Base-by-base conservation (phyloP, 176 grass and related monocot genomes). In the Oryza nivara region DNA sequence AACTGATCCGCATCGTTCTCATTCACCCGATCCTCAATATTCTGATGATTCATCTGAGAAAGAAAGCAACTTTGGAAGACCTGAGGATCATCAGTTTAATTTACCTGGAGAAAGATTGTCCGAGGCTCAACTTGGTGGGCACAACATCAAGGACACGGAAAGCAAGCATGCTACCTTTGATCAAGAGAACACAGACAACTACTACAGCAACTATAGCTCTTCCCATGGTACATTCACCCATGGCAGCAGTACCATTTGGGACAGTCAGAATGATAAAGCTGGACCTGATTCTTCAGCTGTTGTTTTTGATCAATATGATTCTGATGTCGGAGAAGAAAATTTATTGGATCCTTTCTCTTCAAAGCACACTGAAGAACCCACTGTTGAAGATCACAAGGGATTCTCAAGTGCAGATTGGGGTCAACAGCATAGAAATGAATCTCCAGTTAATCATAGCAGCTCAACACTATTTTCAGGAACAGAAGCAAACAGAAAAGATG, bases 251-350 rank as follows among this genome's bases (percentile, higher is more conserved):
- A 68, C 78, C 73, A 73, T 78, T 68, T 83, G 46, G 85, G 87
- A 83, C 17, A 73, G 80, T 4, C 74, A 83, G 54, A 75, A 68
- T 41, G 70, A 86, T 70, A 79, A 78, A 73, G 76, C 70, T 76
- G 25, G 69, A 69, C 40, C 10, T 72, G 84, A 78, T 70, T 86
- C 79, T 87, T 88, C 78, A 75, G 69, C 54, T 26, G 77, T 72
- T 46, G 45, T 77, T 63, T 98, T 95, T 88, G 91, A 98, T 92
- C 68, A 85, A 45, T 92, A 88, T 92, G 70, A 85, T 88, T 85
- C 87, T 90, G 89, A 88, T 88, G 82, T 82, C 84, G 91, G 90
- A 77, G 84, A 92, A 81, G 77, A 72, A 15, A 93, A 92, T 78
- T 71, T 94, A 34, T 83, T 88, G 19, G 92, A 89, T 86, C 78